These are phyloP conservation scores for Fusarium coffeatum DNA, from an alignment of 2,329 filamentous ascomycete genomes.

Conservation along the genomic window DNA sequence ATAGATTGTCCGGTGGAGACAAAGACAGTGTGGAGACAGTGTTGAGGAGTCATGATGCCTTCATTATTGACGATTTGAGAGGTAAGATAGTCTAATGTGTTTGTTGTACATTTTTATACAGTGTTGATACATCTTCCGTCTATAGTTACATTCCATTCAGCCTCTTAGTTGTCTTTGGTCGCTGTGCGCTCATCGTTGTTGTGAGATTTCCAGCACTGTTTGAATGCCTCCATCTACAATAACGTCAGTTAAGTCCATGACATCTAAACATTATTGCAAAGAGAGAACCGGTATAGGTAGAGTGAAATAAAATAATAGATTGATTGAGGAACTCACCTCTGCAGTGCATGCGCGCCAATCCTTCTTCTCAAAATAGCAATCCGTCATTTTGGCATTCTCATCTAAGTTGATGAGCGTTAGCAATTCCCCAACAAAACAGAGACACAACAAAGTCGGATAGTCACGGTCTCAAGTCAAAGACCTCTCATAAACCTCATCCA, in stretches of 20 bases:
- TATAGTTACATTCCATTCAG: background rate
- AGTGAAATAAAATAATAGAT: fast-evolving
- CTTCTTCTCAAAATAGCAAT: constrained; percentile 96
- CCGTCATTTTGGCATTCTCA: constrained; percentile 90
- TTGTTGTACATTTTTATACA: constrained; percentile 13
- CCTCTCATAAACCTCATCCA: background rate
- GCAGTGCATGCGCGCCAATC: constrained; percentile 91
- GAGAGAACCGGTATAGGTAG: background rate
- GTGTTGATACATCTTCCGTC: background rate
- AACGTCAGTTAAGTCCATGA: constrained; percentile 23
- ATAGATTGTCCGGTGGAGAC: constrained; percentile 32
- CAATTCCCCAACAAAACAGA: constrained; percentile 30
- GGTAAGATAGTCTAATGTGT: background rate
- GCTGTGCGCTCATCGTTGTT: constrained; percentile 87
- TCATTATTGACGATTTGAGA: background rate
- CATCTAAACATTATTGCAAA: background rate
- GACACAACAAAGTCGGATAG: background rate
- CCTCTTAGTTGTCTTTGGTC: constrained; percentile 70
- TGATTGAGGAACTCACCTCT: constrained; percentile 73
- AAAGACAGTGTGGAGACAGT: constrained; percentile 18
- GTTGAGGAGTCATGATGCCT: constrained; percentile 24
- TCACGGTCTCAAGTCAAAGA: background rate
- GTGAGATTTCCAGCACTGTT: constrained; percentile 89
- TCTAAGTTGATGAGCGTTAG: constrained; percentile 60
- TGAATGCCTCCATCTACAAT: constrained; percentile 86